Evolutionary conservation across 192 early-diverging fungal genomes (phyloP), one percentile per base, ranked within the genome.

Genomic region (Chytriomyces confervae): DNA sequence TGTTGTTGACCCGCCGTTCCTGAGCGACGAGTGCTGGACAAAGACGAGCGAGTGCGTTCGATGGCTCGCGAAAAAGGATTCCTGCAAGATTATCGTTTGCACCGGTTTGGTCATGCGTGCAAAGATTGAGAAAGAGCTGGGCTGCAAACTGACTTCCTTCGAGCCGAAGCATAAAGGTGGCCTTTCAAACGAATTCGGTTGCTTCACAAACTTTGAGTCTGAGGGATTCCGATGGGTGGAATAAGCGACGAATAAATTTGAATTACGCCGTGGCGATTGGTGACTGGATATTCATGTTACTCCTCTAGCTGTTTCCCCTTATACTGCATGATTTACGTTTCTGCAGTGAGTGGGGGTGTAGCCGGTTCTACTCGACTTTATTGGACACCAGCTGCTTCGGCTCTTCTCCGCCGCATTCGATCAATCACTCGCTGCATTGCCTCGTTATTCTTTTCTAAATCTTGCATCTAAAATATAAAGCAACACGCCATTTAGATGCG

Each of bases 1-100:
- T 61, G 83, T 94, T 7, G 91, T 88, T 9, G 94, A 95, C 78
- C 94, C 94, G 6, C 94, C 94, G 36, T 95, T 95, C 71, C 81
- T 95, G 20, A 89, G 87, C 78, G 86, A 91, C 75, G 93, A 93
- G 72, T 95, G 93, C 67, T 83, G 89, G 74, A 83, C 85, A 61
- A 91, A 94, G 81, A 92, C 91, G 0, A 68, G 89, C 66, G 76
- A 90, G 63, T 91, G 91, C 0, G 89, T 88, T 1, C 60, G 81
- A 61, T 86, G 81, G 70, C 67, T 94, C 29, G 79, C 81, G 5
- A 36, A 36, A 36, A 88, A 85, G 36, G 71, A 77, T 6, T 68
- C 68, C 16, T 84, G 86, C 23, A 92, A 91, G 62, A 80, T 90
- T 1, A 67, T 92, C 0, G 77, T 91, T 13, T 88, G 88, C 69